phyloP scores from a whole-genome alignment of 2,329 filamentous ascomycete genomes.

The Penicillium griseofulvum region DNA sequence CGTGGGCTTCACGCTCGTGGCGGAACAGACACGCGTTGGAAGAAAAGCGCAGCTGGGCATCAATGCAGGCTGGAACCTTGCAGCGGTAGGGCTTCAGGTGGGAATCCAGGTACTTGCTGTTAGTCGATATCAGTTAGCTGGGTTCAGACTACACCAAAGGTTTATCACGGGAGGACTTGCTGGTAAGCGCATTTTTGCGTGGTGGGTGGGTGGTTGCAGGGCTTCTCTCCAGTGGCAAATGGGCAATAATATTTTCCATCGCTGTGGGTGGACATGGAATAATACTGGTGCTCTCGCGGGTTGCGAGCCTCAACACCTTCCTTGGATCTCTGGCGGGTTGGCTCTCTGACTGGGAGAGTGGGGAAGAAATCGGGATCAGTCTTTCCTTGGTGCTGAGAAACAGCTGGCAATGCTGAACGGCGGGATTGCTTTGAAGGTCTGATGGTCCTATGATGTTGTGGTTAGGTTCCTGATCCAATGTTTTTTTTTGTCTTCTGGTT shows the following conservation, averaged over 20 bases:
- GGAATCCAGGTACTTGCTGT: constrained; percentile 93
- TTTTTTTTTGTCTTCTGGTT: background rate
- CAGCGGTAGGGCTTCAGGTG: constrained; percentile 95
- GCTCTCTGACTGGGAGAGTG: constrained; percentile 34
- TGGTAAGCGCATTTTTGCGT: constrained; percentile 99
- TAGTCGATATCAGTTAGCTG: constrained; percentile 23
- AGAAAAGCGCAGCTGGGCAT: constrained; percentile 86
- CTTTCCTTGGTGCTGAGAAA: constrained; percentile 30
- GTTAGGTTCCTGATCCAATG: constrained; percentile 9
- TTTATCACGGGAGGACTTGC: constrained; percentile 56
- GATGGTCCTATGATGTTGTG: constrained; percentile 36
- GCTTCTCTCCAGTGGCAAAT: constrained; percentile 63
- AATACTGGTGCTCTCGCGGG: constrained; percentile 44
- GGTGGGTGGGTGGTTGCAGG: constrained; percentile 87
- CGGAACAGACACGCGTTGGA: constrained; percentile 92
- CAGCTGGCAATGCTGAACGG: constrained; percentile 35
- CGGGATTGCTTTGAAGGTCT: constrained; percentile 39
- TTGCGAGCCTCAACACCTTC: constrained; percentile 39
- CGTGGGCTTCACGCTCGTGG: constrained; percentile 93
- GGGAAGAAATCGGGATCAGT: constrained; percentile 39
- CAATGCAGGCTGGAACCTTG: constrained; percentile 79
- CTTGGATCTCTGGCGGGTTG: constrained; percentile 37
- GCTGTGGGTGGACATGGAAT: constrained; percentile 41
- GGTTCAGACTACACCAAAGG: background rate
- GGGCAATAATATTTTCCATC: constrained; percentile 95